A percentile compares a stretch with the other conserved stretches of the same genome.
These are phyloP conservation scores for Colletotrichum sojae DNA, from an alignment of 2,329 filamentous ascomycete genomes.

Conservation along the genomic window DNA sequence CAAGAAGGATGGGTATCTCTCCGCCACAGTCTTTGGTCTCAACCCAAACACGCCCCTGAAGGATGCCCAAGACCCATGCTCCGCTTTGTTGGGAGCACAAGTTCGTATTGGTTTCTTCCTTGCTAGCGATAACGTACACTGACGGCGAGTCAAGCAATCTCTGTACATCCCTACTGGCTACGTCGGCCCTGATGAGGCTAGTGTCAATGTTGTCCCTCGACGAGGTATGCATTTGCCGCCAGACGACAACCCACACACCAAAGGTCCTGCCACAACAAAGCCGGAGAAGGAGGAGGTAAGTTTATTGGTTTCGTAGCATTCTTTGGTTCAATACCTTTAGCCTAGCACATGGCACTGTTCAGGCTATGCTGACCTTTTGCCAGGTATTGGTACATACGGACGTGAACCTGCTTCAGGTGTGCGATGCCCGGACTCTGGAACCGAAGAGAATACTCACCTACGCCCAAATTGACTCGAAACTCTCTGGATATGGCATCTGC, in stretches of 20 bases:
- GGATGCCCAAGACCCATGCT: slow-evolving; percentile 39
- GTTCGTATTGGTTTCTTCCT: slow-evolving; percentile 2
- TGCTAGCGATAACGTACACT: background rate
- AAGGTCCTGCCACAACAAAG: slow-evolving; percentile 10
- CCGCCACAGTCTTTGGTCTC: slow-evolving; percentile 32
- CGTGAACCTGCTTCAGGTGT: slow-evolving; percentile 39
- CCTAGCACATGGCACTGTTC: background rate
- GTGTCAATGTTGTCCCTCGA: slow-evolving; percentile 38
- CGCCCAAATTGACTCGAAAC: slow-evolving; percentile 40
- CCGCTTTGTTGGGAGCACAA: slow-evolving; percentile 38
- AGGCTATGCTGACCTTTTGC: background rate
- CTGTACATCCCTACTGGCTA: slow-evolving; percentile 16
- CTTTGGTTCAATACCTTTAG: too few relatives aligned
- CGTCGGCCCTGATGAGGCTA: slow-evolving; percentile 36
- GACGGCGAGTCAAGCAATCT: slow-evolving; percentile 28
- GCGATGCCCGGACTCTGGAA: slow-evolving; percentile 40
- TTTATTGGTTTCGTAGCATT: background rate
- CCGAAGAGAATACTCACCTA: slow-evolving; percentile 41
- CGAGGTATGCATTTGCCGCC: slow-evolving; percentile 38
- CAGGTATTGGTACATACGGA: slow-evolving; percentile 38
- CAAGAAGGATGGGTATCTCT: slow-evolving; percentile 37
- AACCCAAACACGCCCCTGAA: slow-evolving; percentile 39
- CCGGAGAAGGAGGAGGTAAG: slow-evolving; percentile 33
- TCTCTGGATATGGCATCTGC: slow-evolving; percentile 40
- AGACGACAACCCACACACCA: slow-evolving; percentile 37